Percentiles rank a stretch among this genome's conserved stretches.
phyloP scores from a whole-genome alignment of 2,329 filamentous ascomycete genomes.

The Aaosphaeria pasadenensis region DNA sequence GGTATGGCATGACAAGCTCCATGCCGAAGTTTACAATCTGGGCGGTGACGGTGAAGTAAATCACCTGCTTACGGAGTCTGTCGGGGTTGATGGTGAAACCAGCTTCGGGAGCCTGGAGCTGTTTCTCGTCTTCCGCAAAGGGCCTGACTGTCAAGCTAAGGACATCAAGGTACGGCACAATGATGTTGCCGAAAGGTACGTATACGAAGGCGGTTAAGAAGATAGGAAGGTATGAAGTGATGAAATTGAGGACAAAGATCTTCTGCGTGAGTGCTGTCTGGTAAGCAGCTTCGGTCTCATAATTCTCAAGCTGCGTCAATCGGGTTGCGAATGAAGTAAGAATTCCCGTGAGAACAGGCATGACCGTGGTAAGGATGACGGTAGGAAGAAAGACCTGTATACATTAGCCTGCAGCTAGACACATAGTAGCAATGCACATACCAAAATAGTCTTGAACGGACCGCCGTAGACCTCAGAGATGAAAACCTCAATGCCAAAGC shows the following conservation, averaged over 20 bases:
- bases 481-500: conserved; percentile 93
- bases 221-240: conserved; percentile 91
- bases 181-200: conserved; percentile 77
- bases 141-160: conserved; percentile 72
- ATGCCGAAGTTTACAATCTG: conserved; percentile 85
- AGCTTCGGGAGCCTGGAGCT: conserved; percentile 54
- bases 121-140: conserved; percentile 72
- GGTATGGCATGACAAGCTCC: conserved; percentile 80
- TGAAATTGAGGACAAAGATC: conserved; percentile 94
- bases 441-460: conserved; percentile 79
- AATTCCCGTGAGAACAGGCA: conserved; percentile 73
- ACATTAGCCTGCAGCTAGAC: background rate
- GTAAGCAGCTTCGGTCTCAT: conserved; percentile 81
- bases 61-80: conserved; percentile 84
- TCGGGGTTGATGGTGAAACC: conserved; percentile 80
- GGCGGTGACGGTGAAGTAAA: conserved; percentile 93
- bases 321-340: conserved; percentile 73
- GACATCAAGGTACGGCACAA: conserved; percentile 83
- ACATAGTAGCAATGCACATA: conserved; percentile 41
- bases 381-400: conserved; percentile 80
- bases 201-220: conserved; percentile 89
- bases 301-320: conserved; percentile 85
- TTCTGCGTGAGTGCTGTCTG: conserved; percentile 85
- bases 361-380: conserved; percentile 74
- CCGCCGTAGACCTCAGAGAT: conserved; percentile 92